phyloP scores from a whole-genome alignment of 176 grass and related monocot species.

The Triticum turgidum region DNA sequence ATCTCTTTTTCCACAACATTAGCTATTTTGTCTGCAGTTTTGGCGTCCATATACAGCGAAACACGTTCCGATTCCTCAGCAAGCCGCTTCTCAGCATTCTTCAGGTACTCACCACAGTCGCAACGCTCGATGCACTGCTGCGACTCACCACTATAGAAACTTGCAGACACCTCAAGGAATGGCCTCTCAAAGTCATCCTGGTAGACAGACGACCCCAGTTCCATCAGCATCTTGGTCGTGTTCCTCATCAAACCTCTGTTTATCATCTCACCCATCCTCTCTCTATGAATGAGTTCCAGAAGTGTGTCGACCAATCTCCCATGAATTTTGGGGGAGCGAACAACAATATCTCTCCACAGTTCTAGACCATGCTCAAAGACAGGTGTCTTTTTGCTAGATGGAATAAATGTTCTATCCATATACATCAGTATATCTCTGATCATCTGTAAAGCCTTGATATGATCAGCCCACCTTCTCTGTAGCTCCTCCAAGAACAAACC shows the following conservation, averaged over 20 bases:
- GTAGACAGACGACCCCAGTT: slow-evolving; percentile 57
- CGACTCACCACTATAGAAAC: slow-evolving; percentile 60
- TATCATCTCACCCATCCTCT: slow-evolving; percentile 60
- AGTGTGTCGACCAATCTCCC: slow-evolving; percentile 30
- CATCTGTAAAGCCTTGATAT: slow-evolving; percentile 15
- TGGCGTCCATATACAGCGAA: slow-evolving; percentile 17
- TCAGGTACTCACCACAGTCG: slow-evolving; percentile 63
- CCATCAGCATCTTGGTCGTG: slow-evolving; percentile 63
- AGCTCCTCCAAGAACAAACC: slow-evolving; percentile 12
- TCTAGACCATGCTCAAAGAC: slow-evolving; percentile 16
- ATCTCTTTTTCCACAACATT: slow-evolving; percentile 16
- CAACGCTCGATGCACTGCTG: slow-evolving; percentile 61
- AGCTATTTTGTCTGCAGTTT: slow-evolving; percentile 13
- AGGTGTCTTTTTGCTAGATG: not conserved
- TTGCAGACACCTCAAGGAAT: slow-evolving; percentile 57
- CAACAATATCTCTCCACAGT: slow-evolving; percentile 15
- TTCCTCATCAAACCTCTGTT: slow-evolving; percentile 62
- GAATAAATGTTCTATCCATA: slow-evolving; percentile 19
- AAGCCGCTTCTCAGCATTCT: slow-evolving; percentile 56
- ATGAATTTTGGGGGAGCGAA: slow-evolving; percentile 7
- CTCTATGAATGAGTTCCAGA: slow-evolving; percentile 59
- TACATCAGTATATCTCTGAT: slow-evolving; percentile 21
- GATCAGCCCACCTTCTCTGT: slow-evolving; percentile 5
- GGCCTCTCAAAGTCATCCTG: slow-evolving; percentile 65
- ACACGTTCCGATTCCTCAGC: slow-evolving; percentile 30